A percentile compares a stretch with the other conserved stretches of the same genome.
phyloP scores from a whole-genome alignment of 805 yeast species.

The Sugiyamaella chiloensis region DNA sequence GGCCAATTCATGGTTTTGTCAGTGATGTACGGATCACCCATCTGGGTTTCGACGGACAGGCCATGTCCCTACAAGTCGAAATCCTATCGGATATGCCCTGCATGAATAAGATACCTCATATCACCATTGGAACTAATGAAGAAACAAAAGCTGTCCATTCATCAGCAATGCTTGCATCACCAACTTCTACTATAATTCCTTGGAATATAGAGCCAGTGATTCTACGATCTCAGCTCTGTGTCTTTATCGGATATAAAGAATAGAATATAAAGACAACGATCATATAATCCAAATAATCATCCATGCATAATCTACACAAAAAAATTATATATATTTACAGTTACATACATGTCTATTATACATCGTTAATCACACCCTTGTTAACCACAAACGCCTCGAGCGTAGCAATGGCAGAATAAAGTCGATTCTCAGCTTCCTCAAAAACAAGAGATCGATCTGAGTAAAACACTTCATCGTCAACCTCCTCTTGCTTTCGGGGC shows the following conservation, averaged over 20 bases:
- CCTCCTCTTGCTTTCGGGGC: slow-evolving; percentile 95
- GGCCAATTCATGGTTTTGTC: not conserved
- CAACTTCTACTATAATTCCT: slow-evolving; percentile 2
- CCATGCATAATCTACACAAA: too few species aligned
- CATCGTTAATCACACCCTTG: slow-evolving; percentile 50
- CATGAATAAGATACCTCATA: slow-evolving; percentile 54
- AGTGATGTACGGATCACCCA: slow-evolving; percentile 40
- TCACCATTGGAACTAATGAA: slow-evolving; percentile 64
- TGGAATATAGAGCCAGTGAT: slow-evolving; percentile 24
- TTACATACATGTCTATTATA: not conserved
- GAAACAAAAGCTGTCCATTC: slow-evolving; percentile 53
- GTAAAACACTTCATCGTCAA: slow-evolving; percentile 88
- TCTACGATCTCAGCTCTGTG: slow-evolving; percentile 16
- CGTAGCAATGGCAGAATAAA: slow-evolving; percentile 94
- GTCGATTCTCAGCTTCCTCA: slow-evolving; percentile 92
- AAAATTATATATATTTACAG: too few species aligned
- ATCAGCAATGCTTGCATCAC: slow-evolving; percentile 36
- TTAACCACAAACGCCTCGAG: slow-evolving; percentile 85
- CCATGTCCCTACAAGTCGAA: slow-evolving; percentile 54
- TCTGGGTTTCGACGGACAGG: slow-evolving; percentile 49
- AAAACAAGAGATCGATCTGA: slow-evolving; percentile 80
- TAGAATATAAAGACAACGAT: too few species aligned
- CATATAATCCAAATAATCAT: not conserved
- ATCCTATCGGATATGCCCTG: slow-evolving; percentile 28
- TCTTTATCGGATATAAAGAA: slow-evolving; percentile 6